Percentiles rank a stretch among this genome's conserved stretches.
Conservation (phyloP, 129 eudicot genomes). For the Tagetes erecta region DNA sequence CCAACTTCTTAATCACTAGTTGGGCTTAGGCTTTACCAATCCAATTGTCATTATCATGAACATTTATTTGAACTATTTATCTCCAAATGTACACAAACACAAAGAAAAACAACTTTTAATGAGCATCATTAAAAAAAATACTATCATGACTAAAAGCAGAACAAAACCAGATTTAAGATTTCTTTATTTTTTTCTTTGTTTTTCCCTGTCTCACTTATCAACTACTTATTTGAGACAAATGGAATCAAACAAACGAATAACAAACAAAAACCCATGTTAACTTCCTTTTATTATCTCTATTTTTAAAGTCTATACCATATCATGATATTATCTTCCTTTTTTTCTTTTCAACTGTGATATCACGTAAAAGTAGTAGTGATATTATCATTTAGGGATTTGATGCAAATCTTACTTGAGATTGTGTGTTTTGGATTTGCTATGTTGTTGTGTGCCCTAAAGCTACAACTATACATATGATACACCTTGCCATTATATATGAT, state of each 20-base stretch:
- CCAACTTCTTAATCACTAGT: conserved; percentile 19
- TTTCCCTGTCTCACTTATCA: conserved; percentile 22
- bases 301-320: conserved; percentile 11
- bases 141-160: conserved; percentile 4
- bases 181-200: neutral
- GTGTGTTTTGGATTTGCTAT: conserved; percentile 36
- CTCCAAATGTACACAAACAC: neutral
- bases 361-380: neutral
- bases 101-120: neutral
- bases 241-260: conserved; percentile 40
- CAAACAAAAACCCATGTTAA: conserved; percentile 34
- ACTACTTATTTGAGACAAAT: conserved; percentile 28
- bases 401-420: conserved; percentile 38
- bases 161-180: neutral
- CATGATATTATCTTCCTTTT: neutral
- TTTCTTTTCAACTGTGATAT: conserved; percentile 5
- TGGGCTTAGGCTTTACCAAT: conserved; percentile 29
- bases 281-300: conserved; percentile 14
- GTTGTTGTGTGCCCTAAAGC: conserved; percentile 44
- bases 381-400: conserved; percentile 34
- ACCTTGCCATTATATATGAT: conserved; percentile 1
- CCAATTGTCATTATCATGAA: conserved; percentile 2
- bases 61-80: neutral
- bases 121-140: neutral
- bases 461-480: conserved; percentile 34